These are phyloP conservation scores for Limonium bicolor DNA, from an alignment of 148 eudicot genomes.

Conservation along the genomic window DNA sequence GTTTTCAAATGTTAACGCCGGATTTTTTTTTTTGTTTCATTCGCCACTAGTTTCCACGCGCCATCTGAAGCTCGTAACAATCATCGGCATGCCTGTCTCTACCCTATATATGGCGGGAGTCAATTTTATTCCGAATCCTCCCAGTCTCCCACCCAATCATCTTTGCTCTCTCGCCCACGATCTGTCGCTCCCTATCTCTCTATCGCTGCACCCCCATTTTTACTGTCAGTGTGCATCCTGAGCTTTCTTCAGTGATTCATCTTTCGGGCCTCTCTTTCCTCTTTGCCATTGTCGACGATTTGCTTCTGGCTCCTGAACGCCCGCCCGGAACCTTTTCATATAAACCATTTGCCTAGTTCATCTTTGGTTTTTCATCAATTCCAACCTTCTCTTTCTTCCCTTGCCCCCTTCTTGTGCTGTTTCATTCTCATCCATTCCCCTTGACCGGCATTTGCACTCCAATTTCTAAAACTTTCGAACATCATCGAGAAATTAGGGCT, in stretches of 20 bases:
- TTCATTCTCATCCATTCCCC: not conserved
- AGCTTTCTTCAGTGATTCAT: not conserved
- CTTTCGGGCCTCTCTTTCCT: conserved; percentile 1
- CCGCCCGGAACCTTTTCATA: too few relatives aligned
- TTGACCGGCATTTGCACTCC: not conserved
- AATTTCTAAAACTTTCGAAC: conserved; percentile 13
- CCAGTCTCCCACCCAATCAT: not conserved
- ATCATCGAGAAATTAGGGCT: conserved; percentile 11
- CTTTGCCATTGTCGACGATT: conserved; percentile 10
- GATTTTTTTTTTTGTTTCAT: too few relatives aligned
- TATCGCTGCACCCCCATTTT: not conserved
- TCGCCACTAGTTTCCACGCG: too few relatives aligned
- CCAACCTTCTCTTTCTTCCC: too few relatives aligned
- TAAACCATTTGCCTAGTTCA: too few relatives aligned
- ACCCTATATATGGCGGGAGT: conserved; percentile 24
- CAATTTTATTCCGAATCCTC: not conserved
- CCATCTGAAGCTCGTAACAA: conserved; percentile 1
- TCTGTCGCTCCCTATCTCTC: not conserved
- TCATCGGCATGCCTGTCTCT: not conserved
- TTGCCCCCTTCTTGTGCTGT: not conserved
- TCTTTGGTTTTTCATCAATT: conserved; percentile 3
- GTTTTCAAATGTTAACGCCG: too few relatives aligned
- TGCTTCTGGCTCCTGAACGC: not conserved
- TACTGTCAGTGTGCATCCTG: not conserved
- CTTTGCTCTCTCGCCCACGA: not conserved